Base-by-base conservation (phyloP, 441 rosid species). In the Erodium texanum region DNA sequence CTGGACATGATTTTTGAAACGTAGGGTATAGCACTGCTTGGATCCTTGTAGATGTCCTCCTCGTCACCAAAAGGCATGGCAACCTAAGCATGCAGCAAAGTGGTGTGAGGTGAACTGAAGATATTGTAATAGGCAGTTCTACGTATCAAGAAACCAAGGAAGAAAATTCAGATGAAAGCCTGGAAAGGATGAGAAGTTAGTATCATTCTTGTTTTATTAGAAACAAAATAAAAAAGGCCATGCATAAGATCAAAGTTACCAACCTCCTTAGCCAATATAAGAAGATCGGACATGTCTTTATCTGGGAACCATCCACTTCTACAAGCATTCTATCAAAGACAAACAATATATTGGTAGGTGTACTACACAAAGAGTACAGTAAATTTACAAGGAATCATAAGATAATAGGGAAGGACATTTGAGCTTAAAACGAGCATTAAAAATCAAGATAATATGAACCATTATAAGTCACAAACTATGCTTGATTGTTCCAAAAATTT, bases 1-100 rank as follows among this genome's bases (percentile, higher is more conserved):
- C 62, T 56, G 19, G 62, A 56, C 62, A 56, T 56, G 62, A 56
- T 56, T 56, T 56, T 56, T 56, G 62, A 56, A 56, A 56, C 62
- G 19, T 20, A 18, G 11, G 62, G 23, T 56, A 56, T 24, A 56
- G 62, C 24, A 18, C 19, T 56, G 62, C 62, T 56, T 56, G 62
- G 24, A 24, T 56, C 62, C 19, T 18, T 56, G 62, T 19, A 19
- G 20, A 56, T 56, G 10, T 56, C 62, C 62, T 56, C 62, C 24
- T 8, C 62, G 7, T 56, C 3, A 56, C 62, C 62, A 56, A 56
- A 56, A 56, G 62, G 62, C 23, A 19, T 18, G 4, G 62, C 23
- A 56, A 56, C 24, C 62, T 56, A 56, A 1, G 23, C 62, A 20
- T 19, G 62, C 62, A 48, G 12, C 19, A 19, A 56, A 56, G 9